These are phyloP conservation scores for Pneumocystis canis DNA, from an alignment of 1,139 yeast species.

Conservation along the genomic window DNA sequence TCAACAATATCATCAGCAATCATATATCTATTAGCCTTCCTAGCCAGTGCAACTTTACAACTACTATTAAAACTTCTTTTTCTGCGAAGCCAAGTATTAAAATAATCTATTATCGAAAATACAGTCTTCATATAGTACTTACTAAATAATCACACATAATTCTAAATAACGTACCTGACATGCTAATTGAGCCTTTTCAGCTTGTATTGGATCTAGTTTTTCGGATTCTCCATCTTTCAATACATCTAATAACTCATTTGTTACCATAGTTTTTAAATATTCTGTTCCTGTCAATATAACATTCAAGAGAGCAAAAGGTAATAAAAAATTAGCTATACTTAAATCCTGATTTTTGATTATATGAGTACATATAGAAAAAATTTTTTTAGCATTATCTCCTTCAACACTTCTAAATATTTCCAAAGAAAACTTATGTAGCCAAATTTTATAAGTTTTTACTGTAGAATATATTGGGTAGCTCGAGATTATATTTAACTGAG, in stretches of 20 bases:
- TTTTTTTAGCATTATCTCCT: constrained; percentile 32
- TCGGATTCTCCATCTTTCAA: background rate
- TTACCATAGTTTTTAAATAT: constrained; percentile 29
- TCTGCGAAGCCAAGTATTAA: constrained; percentile 56
- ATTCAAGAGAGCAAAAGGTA: constrained; percentile 66
- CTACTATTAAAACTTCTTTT: constrained; percentile 17
- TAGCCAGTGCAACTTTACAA: constrained; percentile 11
- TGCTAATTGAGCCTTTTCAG: constrained; percentile 9
- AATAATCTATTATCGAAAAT: constrained; percentile 53
- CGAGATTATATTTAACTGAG: constrained; percentile 26
- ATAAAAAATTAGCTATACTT: constrained; percentile 22
- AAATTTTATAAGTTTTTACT: constrained; percentile 32
- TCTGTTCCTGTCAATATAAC: constrained; percentile 48
- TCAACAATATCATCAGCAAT: constrained; percentile 12
- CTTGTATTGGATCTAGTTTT: background rate
- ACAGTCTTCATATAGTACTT: constrained; percentile 4
- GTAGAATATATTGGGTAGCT: constrained; percentile 39
- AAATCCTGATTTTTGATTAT: constrained; percentile 49
- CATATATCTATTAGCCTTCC: constrained; percentile 11
- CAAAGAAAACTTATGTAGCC: constrained; percentile 60
- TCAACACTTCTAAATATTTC: constrained; percentile 41
- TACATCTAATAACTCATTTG: constrained; percentile 41
- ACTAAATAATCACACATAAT: background rate
- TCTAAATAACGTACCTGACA: constrained; percentile 1
- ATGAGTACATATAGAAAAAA: constrained; percentile 52